Evolutionary conservation across 2,329 filamentous ascomycete genomes (phyloP).

Genomic region (Hypoxylon sp.): DNA sequence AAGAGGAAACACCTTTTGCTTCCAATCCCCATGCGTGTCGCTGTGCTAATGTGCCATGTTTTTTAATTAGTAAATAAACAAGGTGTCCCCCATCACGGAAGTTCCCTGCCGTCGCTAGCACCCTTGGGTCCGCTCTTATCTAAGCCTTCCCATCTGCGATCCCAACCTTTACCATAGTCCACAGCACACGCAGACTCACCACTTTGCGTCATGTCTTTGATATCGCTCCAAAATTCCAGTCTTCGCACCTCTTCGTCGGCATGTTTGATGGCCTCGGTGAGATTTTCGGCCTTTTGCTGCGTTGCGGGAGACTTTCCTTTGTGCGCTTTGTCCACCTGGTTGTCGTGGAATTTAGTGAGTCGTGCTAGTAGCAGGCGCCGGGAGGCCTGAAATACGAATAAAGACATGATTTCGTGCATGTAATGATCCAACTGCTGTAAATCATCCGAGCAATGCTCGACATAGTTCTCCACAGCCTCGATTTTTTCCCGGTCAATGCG

Average conservation of each 20-base stretch:
- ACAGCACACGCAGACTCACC: conserved; percentile 64
- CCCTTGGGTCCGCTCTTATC: conserved; percentile 64
- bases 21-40: conserved; percentile 26
- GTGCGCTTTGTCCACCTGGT: conserved; percentile 50
- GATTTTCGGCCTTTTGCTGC: conserved; percentile 70
- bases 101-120: conserved; percentile 38
- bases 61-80: conserved; percentile 8
- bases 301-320: conserved; percentile 50
- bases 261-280: conserved; percentile 81
- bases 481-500: conserved; percentile 94
- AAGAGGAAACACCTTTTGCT: conserved; percentile 19
- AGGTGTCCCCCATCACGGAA: conserved; percentile 34
- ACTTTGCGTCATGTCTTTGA: conserved; percentile 75
- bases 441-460: conserved; percentile 82
- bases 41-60: conserved; percentile 8
- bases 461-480: conserved; percentile 83
- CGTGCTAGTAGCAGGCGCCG: conserved; percentile 80
- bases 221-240: conserved; percentile 90
- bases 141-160: conserved; percentile 64
- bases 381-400: conserved; percentile 92
- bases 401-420: conserved; percentile 88
- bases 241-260: conserved; percentile 85
- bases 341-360: conserved; percentile 75
- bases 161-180: conserved; percentile 61
- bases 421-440: conserved; percentile 80